Evolutionary conservation across 192 early-diverging fungal genomes (phyloP), one percentile per base, ranked within the genome.

Genomic region (Linnemannia hyalina): DNA sequence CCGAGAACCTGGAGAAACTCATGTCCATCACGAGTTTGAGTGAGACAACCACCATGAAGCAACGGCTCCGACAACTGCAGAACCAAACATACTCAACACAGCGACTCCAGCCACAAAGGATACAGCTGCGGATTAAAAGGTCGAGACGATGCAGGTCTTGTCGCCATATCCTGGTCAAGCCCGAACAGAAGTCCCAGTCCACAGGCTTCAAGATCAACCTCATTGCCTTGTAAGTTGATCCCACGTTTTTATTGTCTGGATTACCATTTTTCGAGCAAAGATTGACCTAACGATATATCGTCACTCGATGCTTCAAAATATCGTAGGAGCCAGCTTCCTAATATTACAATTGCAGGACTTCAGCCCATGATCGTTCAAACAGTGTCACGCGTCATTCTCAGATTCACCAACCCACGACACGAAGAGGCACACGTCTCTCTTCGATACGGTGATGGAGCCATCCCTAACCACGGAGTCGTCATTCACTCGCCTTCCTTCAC

Each of bases 151-250:
- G 98, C 85, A 92, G 96, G 49, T 82, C 90, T 6, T 99, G 98
- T 90, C 93, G 96, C 49, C 95, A 97, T 82, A 95, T 98, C 55
- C 89, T 99, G 29, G 94, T 97, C 75, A 98, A 98, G 82, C 97
- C 98, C 0, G 97, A 98, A 76, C 94, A 95, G 83, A 98, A 97
- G 81, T 96, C 97, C 1, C 96, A 97, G 76, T 90, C 93, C 9
- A 96, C 95, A 2, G 89, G 93, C 71, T 98, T 97, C 91, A 96
- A 95, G 82, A 97, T 98, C 88, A 96, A 97, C 83, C 90, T 96
- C 63, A 93, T 97, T 74, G 97, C 97, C 0, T 90, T 94, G 95
- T 95, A 89, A 87, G 90, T 55, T n/a, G 6, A 55, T 20, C 3
- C 22, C 22, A 20, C 78, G 4, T 42, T 52, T 35, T 1, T 9